phyloP scores from a whole-genome alignment of 2,329 filamentous ascomycete species.

The Oidium heveae region DNA sequence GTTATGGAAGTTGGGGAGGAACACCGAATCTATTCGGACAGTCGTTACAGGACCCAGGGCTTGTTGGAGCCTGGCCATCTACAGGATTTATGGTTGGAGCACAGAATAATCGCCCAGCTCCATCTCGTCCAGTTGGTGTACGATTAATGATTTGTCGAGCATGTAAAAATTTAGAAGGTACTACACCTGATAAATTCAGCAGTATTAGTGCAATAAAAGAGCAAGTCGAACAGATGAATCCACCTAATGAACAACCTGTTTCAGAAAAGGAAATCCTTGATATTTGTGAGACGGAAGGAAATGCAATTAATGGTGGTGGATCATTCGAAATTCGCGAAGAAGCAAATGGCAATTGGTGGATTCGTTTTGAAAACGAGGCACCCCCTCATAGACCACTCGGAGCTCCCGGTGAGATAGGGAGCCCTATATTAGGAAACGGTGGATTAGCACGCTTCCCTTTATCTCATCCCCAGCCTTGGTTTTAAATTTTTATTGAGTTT shows the following conservation, averaged over 20 bases:
- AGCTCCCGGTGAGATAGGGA: slow-evolving; percentile 44
- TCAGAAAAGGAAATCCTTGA: slow-evolving; percentile 46
- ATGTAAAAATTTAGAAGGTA: slow-evolving; percentile 34
- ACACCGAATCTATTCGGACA: slow-evolving; percentile 14
- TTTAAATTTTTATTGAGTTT: slow-evolving; percentile 2
- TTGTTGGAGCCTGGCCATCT: slow-evolving; percentile 10
- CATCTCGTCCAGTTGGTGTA: slow-evolving; percentile 41
- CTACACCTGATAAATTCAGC: slow-evolving; percentile 37
- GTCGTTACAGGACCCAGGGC: slow-evolving; percentile 12
- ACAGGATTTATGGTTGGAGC: slow-evolving; percentile 11
- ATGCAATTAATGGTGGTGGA: slow-evolving; percentile 67
- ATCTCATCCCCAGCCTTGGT: slow-evolving; percentile 8
- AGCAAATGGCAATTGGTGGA: slow-evolving; percentile 10
- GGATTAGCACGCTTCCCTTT: slow-evolving; percentile 9
- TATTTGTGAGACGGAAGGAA: slow-evolving; percentile 74
- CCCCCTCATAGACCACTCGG: slow-evolving; percentile 20
- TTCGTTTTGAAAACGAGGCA: slow-evolving; percentile 31
- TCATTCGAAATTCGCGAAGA: slow-evolving; percentile 33
- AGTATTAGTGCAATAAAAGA: slow-evolving; percentile 40
- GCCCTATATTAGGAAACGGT: slow-evolving; percentile 25
- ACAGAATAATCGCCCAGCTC: slow-evolving; percentile 21
- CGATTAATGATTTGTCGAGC: slow-evolving; percentile 53
- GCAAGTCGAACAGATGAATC: slow-evolving; percentile 31
- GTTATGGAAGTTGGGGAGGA: slow-evolving; percentile 13
- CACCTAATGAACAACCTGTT: slow-evolving; percentile 21